Conservation (phyloP, 2,329 filamentous ascomycete species). For the Volutella citrinella region DNA sequence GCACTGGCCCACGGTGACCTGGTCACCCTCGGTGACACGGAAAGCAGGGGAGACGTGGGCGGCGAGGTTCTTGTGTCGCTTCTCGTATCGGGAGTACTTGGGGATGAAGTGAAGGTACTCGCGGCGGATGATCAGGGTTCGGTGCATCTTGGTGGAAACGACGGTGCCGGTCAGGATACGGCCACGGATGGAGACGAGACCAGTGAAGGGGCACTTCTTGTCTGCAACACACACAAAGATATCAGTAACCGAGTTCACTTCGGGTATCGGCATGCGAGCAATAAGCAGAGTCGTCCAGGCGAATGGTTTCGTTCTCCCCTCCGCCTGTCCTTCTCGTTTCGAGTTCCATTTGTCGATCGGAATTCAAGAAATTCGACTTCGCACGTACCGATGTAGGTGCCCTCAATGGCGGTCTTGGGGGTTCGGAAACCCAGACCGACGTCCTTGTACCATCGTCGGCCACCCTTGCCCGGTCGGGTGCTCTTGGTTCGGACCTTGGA, state of each 20-base stretch:
- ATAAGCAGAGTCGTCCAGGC: too few species aligned
- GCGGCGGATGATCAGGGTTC: slow-evolving; percentile 97
- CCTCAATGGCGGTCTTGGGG: slow-evolving; percentile 98
- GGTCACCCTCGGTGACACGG: slow-evolving; percentile 99
- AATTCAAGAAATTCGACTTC: too few species aligned
- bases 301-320: neutral
- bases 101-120: slow-evolving; percentile 99
- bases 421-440: slow-evolving; percentile 99
- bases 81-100: slow-evolving; percentile 99
- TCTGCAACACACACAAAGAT: slow-evolving; percentile 57
- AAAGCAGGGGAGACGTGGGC: slow-evolving; percentile 99
- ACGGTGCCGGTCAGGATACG: slow-evolving; percentile 99
- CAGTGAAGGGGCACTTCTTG: slow-evolving; percentile 99
- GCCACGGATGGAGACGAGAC: slow-evolving; percentile 98
- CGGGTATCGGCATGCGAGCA: too few species aligned
- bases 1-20: slow-evolving; percentile 99
- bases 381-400: slow-evolving; percentile 95
- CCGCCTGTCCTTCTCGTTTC: too few species aligned
- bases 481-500: slow-evolving; percentile 87
- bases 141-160: slow-evolving; percentile 99
- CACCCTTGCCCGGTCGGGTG: slow-evolving; percentile 83
- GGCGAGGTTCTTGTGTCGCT: slow-evolving; percentile 99
- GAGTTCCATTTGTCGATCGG: slow-evolving; percentile 8
- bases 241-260: slow-evolving; percentile 21
- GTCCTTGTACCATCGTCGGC: slow-evolving; percentile 97